Evolutionary conservation across 2,329 filamentous ascomycete species (phyloP), one percentile per base, ranked within the genome.

Genomic region (Zymoseptoria crescenta): DNA sequence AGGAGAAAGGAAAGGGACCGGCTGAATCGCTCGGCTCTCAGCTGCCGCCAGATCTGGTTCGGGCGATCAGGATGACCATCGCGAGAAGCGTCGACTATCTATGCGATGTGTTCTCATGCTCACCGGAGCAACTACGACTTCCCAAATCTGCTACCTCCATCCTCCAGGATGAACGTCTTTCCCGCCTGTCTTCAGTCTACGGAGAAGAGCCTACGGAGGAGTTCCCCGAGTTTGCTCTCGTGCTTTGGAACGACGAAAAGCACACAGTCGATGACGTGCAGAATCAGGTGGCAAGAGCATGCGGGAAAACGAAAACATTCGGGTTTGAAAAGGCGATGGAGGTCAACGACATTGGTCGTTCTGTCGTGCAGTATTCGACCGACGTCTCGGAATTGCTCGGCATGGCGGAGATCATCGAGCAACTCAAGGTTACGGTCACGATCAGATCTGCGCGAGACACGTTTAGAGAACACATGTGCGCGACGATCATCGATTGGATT

Each of bases 181-280:
- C 93, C 16, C 83, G 92, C 20, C 77, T 97, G 35, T 63, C 62
- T 0, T 86, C 85, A 53, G 92, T 91, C 74, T 94, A 92, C 65
- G 74, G 73, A 8, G 71, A 82, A 35, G 75, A 77, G 48, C 83
- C 83, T 1, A 84, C 89, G 67, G 78, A 83, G 45, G 71, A 75
- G 6, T 87, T 58, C 79, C 58, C 83, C 2, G 90, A 96, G 67
- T 99, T 88, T 73, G 88, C 89, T 4, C 77, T 99, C 51, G 79
- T 96, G 16, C 79, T 99, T 4, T 99, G 94, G 94, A 99, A 99
- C 68, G 94, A 99, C 65, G 94, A 99, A 76, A 99, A 99, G 74
- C 94, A 99, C 72, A 99, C 94, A 0, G 87, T 97, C 50, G 84
- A 86, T 52, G 94, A 99, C 72, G 93, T 99, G 5, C 82, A 87